A percentile compares a stretch with the other conserved stretches of the same genome.
Conservation (phyloP, 1,284 basidiomycete species). For the Fistulinella cinereoalba region DNA sequence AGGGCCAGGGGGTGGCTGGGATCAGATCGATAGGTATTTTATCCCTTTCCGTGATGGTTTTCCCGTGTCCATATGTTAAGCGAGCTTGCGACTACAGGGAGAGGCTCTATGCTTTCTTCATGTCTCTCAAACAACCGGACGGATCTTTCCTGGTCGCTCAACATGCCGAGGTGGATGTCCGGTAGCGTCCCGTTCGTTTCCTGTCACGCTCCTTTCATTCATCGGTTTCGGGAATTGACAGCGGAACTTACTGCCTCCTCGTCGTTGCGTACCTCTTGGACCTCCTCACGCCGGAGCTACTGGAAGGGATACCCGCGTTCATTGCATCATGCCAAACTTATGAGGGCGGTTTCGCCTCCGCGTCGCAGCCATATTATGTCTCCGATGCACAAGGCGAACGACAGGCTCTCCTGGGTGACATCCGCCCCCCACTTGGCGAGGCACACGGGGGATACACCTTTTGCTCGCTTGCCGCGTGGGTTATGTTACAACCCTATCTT, state of each 20-base stretch:
- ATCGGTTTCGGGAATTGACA: slow-evolving; percentile 22
- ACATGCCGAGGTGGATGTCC: slow-evolving; percentile 91
- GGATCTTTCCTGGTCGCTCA: slow-evolving; percentile 91
- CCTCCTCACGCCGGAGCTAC: slow-evolving; percentile 84
- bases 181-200: not conserved
- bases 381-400: slow-evolving; percentile 5
- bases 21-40: slow-evolving; percentile 70
- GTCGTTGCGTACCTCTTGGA: slow-evolving; percentile 72
- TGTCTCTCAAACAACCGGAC: slow-evolving; percentile 90
- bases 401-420: slow-evolving; percentile 30
- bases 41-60: not conserved
- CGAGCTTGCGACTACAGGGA: slow-evolving; percentile 41
- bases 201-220: not conserved
- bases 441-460: slow-evolving; percentile 98
- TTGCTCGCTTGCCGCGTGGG: slow-evolving; percentile 85
- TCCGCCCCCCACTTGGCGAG: slow-evolving; percentile 78
- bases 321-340: slow-evolving; percentile 91
- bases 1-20: slow-evolving; percentile 78
- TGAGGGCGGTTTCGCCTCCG: slow-evolving; percentile 92
- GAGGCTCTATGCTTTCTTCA: slow-evolving; percentile 85
- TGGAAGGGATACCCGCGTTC: slow-evolving; percentile 63
- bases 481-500: slow-evolving; percentile 66
- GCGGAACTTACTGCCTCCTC: slow-evolving; percentile 76
- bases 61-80: too few species aligned
- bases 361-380: slow-evolving; percentile 68